Base-by-base conservation (phyloP, 208 protist genomes). In the Acanthamoeba culbertsoni region DNA sequence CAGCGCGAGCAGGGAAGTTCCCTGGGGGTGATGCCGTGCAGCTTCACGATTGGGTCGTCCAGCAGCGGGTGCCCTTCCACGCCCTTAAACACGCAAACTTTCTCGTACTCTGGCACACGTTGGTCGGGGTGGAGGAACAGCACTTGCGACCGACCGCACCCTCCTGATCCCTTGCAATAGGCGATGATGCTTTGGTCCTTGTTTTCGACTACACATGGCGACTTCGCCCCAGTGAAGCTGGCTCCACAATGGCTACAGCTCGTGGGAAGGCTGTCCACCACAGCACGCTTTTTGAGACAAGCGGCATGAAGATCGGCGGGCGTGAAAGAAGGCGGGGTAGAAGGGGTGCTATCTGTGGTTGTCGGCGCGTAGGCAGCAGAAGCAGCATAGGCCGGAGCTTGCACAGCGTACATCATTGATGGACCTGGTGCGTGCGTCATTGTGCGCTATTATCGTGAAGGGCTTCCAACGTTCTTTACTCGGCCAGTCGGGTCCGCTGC, bases 71-170 rank as follows among this genome's bases (percentile, higher is more conserved):
- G n/a, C n/a, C n/a, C n/a, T n/a, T n/a, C n/a, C n/a, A n/a, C n/a
- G n/a, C n/a, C n/a, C n/a, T n/a, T n/a, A n/a, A n/a, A n/a, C 53
- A 62, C 23, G 18, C 16, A 16, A 16, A 62, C 53, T 62, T 23
- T 62, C 53, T 23, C 23, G 18, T 62, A 16, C 53, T 62, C 53
- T 62, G 18, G 18, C 23, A 16, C 53, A 16, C 53, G 16, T 23
- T 23, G 16, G 18, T 62, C 53, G 33, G 77, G 77, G 31, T 86
- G 77, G 40, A 86, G 45, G 31, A 86, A 86, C 6, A 86, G 77
- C 12, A 86, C 77, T 14, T 43, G 77, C 31, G 77, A 86, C 20
- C 77, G 77, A 46, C 77, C 46, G 51, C 77, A 86, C n/a, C 77
- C 77, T 7, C 77, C 77, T 16, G 43, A 3, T 6, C 45, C 28